Evolutionary conservation across 129 eudicot genomes (phyloP), one percentile per base, ranked within the genome.

Genomic region (Solidago caesia): DNA sequence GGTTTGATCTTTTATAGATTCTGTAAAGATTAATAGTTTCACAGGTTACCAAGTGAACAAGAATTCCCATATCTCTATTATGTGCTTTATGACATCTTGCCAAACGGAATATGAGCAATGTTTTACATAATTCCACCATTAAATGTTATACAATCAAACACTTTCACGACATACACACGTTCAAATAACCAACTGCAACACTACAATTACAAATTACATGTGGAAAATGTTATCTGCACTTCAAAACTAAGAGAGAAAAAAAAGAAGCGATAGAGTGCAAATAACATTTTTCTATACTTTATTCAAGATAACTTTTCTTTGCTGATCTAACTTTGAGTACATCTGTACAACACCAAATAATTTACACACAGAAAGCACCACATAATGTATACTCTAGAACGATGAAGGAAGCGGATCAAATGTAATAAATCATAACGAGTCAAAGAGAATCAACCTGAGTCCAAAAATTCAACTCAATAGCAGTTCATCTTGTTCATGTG

Each of bases 331-430:
- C 16, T 48, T 64, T 71, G 59, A 63, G 68, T 63, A 63, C 47
- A 78, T 26, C 61, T 48, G 33, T 63, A 64, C 72, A 64, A 53
- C 82, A 69, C 39, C 46, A 42, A 14, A 66, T 68, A 29, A 72
- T 65, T 64, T 79, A 79, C 82, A 64, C 77, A 39, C 44, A 76
- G 46, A 27, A 44, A 69, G 7, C 64, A 48, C 64, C 64, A 16
- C 15, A 21, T 49, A 33, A 43, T 7, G 7, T 29, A 44, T 29
- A 42, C 15, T 53, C 73, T 15, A n/a, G 64, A 27, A 45, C 77
- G 14, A 68, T 26, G 16, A 77, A 60, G 56, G 53, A 58, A 59
- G 27, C 64, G 33, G 44, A 33, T 33, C 39, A 63, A 48, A 9
- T 27, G 48, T 76, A 59, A 71, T 57, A 44, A 42, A 44, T 5